Base-by-base conservation (phyloP, 495 filamentous ascomycete genomes). In the Penicilliopsis zonata region DNA sequence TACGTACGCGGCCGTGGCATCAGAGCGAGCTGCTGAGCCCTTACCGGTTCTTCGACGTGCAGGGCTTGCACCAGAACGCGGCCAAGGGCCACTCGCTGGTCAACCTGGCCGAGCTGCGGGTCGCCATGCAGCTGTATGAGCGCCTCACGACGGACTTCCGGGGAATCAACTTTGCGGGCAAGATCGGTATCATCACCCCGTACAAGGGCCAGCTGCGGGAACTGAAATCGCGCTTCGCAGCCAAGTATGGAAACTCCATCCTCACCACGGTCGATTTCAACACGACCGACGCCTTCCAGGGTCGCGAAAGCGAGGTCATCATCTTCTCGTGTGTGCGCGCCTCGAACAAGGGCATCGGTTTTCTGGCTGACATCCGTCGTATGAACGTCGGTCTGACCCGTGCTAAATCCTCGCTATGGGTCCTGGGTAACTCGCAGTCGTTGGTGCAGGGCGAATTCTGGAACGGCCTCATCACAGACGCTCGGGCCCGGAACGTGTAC, bases 321-420 rank as follows among this genome's bases (percentile, higher is more conserved):
- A 95, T 98, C 36, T 98, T 98, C 62, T 96, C 92, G 30, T 98
- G 90, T 52, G 90, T 98, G 19, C 76, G 90, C 56, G 86, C 90
- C 19, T 87, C 82, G 10, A 81, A 76, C 18, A 85, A 86, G 18
- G 85, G 92, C 44, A 94, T 98, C 47, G 90, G 90, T 67, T 98
- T 98, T 73, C 77, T 98, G 68, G 77, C 80, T 27, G 90, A 98
- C 59, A 93, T 98, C 48, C 77, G 90, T 31, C 90, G 90, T 73
- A 98, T 98, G 90, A 98, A 98, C 59, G 90, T 98, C 47, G 90
- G 90, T 61, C 63, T 98, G 26, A 98, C 90, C 5, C 76, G 90
- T 65, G 92, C 90, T 8, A 94, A 93, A 47, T 92, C 82, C 9
- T 94, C 86, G 2, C 67, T 98, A 16, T 98, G 86, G 78, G 86